A percentile compares a stretch with the other conserved stretches of the same genome.
Evolutionary conservation across 1,284 basidiomycete genomes (phyloP).

Genomic region (Tausonia pullulans): DNA sequence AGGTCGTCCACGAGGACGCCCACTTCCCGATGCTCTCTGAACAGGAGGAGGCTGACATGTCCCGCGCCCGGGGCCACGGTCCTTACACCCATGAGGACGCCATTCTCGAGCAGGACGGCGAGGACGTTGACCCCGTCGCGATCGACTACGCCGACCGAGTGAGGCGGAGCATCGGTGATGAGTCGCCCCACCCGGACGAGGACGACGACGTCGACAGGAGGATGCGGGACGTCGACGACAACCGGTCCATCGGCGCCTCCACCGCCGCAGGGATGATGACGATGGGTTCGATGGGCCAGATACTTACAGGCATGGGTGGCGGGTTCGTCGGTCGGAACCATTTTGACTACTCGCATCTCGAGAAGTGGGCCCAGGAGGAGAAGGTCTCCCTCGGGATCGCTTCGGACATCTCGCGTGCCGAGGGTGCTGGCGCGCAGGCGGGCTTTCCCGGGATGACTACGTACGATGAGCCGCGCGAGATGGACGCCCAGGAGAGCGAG

Average conservation of each 20-base stretch:
- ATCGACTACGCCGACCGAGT: slow-evolving; percentile 4
- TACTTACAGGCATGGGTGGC: slow-evolving; percentile 9
- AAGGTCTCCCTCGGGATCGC: slow-evolving; percentile 10
- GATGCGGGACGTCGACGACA: neutral
- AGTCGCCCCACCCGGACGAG: neutral
- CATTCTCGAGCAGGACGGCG: slow-evolving; percentile 7
- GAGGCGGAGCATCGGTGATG: neutral
- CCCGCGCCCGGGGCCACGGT: slow-evolving; percentile 24
- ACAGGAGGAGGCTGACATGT: slow-evolving; percentile 34
- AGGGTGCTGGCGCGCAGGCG: neutral
- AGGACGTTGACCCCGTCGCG: neutral
- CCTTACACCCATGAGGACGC: slow-evolving; percentile 6
- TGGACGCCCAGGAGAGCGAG: neutral
- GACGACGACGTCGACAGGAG: neutral
- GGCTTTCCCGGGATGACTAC: neutral
- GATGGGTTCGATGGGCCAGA: neutral
- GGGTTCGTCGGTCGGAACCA: slow-evolving; percentile 12
- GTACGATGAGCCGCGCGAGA: neutral
- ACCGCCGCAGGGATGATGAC: neutral
- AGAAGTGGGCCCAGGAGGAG: slow-evolving; percentile 12
- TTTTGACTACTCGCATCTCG: slow-evolving; percentile 15
- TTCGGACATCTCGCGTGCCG: neutral
- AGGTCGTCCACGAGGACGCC: slow-evolving; percentile 22
- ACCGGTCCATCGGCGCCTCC: neutral
- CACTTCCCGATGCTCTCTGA: slow-evolving; percentile 35